Conservation (phyloP, 2,329 filamentous ascomycete genomes). For the Colletotrichum echinochloae region DNA sequence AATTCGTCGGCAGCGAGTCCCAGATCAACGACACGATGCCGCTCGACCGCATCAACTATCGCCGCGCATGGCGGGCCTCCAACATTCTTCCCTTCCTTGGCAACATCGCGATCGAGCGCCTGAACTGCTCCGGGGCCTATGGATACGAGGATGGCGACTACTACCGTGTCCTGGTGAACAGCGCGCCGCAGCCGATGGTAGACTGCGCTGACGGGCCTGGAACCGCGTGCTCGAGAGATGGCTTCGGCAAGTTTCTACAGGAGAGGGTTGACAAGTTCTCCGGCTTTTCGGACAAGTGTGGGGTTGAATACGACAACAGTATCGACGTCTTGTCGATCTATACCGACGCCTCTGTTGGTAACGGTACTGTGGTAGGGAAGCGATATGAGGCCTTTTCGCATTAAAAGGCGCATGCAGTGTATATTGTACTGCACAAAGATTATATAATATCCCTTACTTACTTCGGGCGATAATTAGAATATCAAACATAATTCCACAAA, state of each 20-base stretch:
- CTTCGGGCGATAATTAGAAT: accelerated
- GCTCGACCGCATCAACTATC: conserved; percentile 69
- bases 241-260: conserved; percentile 54
- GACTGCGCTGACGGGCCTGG: conserved; percentile 58
- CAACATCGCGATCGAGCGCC: conserved; percentile 74
- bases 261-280: conserved; percentile 53
- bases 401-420: neutral
- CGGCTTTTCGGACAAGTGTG: conserved; percentile 56
- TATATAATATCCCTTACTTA: neutral
- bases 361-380: conserved; percentile 47
- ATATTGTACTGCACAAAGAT: neutral
- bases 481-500: too few relatives aligned
- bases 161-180: conserved; percentile 60
- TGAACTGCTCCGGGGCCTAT: conserved; percentile 69
- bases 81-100: conserved; percentile 73
- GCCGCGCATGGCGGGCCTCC: conserved; percentile 72
- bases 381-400: conserved; percentile 30
- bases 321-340: conserved; percentile 53
- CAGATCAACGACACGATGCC: conserved; percentile 74
- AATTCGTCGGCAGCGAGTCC: conserved; percentile 59
- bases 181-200: conserved; percentile 55
- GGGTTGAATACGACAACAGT: conserved; percentile 50
- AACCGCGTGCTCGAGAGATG: conserved; percentile 55
- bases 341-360: conserved; percentile 43
- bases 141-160: conserved; percentile 66